Percentiles rank a stretch among this genome's conserved stretches.
phyloP scores from a whole-genome alignment of 306 rosid species.

The Vigna mungo region DNA sequence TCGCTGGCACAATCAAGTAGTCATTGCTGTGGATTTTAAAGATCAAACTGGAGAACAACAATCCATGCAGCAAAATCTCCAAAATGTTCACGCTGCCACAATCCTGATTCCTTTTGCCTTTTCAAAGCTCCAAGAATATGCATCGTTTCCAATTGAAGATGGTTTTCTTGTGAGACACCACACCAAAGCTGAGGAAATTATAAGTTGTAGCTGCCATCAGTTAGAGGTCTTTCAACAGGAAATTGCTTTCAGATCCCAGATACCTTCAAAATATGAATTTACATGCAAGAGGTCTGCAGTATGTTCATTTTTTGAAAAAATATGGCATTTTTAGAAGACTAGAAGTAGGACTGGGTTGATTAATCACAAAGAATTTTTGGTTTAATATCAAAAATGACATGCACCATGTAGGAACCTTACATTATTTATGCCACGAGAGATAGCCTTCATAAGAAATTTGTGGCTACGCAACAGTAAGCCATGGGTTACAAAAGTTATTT shows the following conservation, averaged over 20 bases:
- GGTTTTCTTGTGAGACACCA: conserved; percentile 96
- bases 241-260: conserved; percentile 97
- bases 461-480: conserved; percentile 3
- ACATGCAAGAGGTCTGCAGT: not conserved
- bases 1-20: conserved; percentile 60
- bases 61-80: conserved; percentile 99
- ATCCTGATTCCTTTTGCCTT: conserved; percentile 91
- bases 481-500: conserved; percentile 1
- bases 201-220: conserved; percentile 93
- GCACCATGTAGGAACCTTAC: not conserved
- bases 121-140: conserved; percentile 94
- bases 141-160: conserved; percentile 85
- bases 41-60: conserved; percentile 98
- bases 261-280: not conserved
- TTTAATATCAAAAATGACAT: not conserved
- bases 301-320: not conserved
- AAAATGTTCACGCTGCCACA: conserved; percentile 90
- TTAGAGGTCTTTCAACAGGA: conserved; percentile 90
- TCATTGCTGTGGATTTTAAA: conserved; percentile 92
- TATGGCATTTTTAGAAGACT: not conserved
- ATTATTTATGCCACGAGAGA: not conserved
- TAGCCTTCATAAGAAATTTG: not conserved
- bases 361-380: not conserved
- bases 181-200: conserved; percentile 86
- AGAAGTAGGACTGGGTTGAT: not conserved